Evolutionary conservation across 192 early-diverging fungal species (phyloP).

Genomic region (Dissophora globulifera): DNA sequence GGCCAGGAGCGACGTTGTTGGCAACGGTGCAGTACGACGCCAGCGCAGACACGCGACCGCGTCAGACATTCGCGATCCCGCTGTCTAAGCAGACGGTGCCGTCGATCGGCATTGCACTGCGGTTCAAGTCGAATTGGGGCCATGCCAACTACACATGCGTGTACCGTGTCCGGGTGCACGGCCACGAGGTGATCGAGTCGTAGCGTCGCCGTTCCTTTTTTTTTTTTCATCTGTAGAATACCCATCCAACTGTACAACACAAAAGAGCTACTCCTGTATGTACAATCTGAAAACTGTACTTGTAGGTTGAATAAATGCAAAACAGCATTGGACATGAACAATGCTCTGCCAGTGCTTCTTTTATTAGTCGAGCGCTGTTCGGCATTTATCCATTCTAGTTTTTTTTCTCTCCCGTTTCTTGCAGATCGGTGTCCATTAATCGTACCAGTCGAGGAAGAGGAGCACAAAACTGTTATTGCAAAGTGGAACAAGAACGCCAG

Average conservation of each 20-base stretch:
- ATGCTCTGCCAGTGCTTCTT: too few species aligned
- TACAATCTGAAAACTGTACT: too few species aligned
- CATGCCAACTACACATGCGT: constrained; percentile 76
- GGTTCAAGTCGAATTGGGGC: constrained; percentile 77
- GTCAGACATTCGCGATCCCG: constrained; percentile 34
- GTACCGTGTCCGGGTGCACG: constrained; percentile 82
- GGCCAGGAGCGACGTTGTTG: constrained; percentile 36
- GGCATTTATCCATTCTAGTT: too few species aligned
- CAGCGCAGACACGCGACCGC: constrained; percentile 29
- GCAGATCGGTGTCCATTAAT: too few species aligned
- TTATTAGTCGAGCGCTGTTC: too few species aligned
- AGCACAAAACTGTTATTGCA: constrained; percentile 66
- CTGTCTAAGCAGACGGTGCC: constrained; percentile 55
- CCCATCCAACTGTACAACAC: too few species aligned
- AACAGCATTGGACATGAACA: too few species aligned
- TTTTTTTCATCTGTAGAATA: too few species aligned
- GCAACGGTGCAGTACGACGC: constrained; percentile 59
- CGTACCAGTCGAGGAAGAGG: constrained; percentile 84
- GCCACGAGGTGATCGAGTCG: constrained; percentile 26
- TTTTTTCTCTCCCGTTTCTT: too few species aligned
- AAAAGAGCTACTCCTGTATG: too few species aligned
- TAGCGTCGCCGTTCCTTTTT: background rate
- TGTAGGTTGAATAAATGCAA: too few species aligned
- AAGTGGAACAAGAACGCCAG: background rate
- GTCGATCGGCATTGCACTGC: constrained; percentile 60